Percentiles rank a stretch among this genome's conserved stretches.
These are phyloP conservation scores for Serendipita indica DNA, from an alignment of 768 basidiomycete genomes.

Conservation along the genomic window DNA sequence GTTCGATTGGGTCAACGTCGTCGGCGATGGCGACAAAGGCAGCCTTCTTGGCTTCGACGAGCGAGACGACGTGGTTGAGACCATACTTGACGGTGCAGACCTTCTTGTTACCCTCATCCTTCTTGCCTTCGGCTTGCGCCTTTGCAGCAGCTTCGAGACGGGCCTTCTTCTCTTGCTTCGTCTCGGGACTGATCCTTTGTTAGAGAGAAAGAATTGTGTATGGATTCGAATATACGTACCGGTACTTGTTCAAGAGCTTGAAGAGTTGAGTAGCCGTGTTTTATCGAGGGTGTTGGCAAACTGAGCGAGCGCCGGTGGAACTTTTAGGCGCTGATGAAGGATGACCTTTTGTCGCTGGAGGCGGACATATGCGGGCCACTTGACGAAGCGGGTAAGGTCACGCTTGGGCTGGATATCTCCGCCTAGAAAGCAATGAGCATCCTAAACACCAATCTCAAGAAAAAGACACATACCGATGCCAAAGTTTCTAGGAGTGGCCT, in stretches of 20 bases:
- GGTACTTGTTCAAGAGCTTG: constrained; percentile 87
- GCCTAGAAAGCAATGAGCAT: constrained; percentile 33
- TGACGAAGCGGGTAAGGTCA: constrained; percentile 94
- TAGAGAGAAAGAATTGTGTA: neutral
- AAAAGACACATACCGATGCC: constrained; percentile 64
- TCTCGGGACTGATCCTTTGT: constrained; percentile 54
- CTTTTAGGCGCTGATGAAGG: constrained; percentile 93
- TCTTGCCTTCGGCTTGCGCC: constrained; percentile 59
- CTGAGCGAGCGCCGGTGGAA: constrained; percentile 94
- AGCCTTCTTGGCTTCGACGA: constrained; percentile 96
- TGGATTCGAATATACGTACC: constrained; percentile 5
- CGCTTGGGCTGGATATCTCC: constrained; percentile 82
- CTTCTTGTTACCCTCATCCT: constrained; percentile 78
- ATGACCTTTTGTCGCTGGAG: constrained; percentile 98
- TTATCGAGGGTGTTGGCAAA: constrained; percentile 94
- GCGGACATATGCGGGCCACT: constrained; percentile 98
- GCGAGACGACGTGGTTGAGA: constrained; percentile 90
- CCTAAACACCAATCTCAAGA: neutral
- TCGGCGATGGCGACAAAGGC: constrained; percentile 90
- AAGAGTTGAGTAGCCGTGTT: constrained; percentile 97
- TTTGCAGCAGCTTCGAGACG: constrained; percentile 69
- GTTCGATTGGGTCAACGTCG: constrained; percentile 98
- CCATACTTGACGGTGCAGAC: constrained; percentile 92
- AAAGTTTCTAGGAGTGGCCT: constrained; percentile 80
- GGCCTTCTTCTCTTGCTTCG: constrained; percentile 93